Evolutionary conservation across 768 basidiomycete genomes (phyloP), one percentile per base, ranked within the genome.

Genomic region (Rhodosporidiobolus odoratus): DNA sequence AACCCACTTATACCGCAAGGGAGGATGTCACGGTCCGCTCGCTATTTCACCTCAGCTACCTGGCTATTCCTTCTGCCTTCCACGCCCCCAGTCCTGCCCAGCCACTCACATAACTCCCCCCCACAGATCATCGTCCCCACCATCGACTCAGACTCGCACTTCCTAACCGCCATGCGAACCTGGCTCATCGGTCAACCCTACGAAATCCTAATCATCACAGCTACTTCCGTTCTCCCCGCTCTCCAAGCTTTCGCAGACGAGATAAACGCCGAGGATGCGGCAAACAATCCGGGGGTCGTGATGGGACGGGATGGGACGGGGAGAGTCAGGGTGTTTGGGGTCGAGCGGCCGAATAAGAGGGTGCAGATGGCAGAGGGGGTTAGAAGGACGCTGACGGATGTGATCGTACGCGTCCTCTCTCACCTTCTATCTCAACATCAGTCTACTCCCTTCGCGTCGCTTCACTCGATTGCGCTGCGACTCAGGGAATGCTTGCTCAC

Each of bases 101-200:
- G n/a, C n/a, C n/a, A n/a, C n/a, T n/a, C n/a, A n/a, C n/a, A 4
- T 23, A 27, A 48, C 45, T 9, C 30, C 13, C 37, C 32, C 30
- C 30, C 32, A 12, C 47, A 73, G 68, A 94, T 95, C 78, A 92
- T 96, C 69, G 93, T 95, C 4, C 92, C 92, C 47, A 95, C 92
- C 70, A 94, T 96, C 77, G 92, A 96, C 79, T 92, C 93, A 4
- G 93, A 92, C 59, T 91, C 92, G 80, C 93, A 94, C 83, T 91
- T 91, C 82, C 89, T 92, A 80, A 91, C 91, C 48, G 92, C 92
- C 41, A 85, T 89, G 81, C 53, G 60, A 6, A 88, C 86, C 77
- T 95, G 92, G 93, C 89, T 96, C 72, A 87, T 87, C 75, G 91
- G 92, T 76, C 88, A 90, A 75, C 93, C 92, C 23, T 93, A 92